phyloP scores from a whole-genome alignment of 164 flowering plant genomes.

The Aristolochia contorta region DNA sequence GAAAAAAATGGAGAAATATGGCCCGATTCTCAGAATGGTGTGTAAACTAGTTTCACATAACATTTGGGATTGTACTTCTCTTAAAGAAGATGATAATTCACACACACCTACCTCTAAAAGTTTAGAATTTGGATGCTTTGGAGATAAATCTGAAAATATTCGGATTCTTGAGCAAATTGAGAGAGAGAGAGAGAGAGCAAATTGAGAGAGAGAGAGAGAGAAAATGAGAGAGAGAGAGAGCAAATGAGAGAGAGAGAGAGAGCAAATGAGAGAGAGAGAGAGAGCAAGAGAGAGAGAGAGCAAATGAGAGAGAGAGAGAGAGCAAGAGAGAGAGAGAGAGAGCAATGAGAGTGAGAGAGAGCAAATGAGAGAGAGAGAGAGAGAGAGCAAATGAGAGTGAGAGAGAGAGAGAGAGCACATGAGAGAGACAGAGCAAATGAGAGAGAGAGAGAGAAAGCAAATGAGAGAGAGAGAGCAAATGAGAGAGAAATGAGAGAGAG shows the following conservation, averaged over 20 bases:
- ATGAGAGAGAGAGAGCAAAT: no score
- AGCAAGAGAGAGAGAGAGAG: background rate
- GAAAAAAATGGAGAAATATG: background rate
- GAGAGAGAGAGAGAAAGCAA: background rate
- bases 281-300: background rate
- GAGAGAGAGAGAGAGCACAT: background rate
- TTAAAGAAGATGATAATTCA: no score
- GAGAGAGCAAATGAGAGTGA: no score
- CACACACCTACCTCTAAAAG: no score
- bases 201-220: background rate
- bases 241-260: no score
- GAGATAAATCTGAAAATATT: no score
- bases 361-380: background rate
- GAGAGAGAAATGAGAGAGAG: slow-evolving; percentile 4
- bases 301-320: background rate
- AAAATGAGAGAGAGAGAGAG: background rate
- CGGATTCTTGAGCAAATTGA: no score
- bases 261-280: background rate
- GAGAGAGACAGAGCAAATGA: background rate
- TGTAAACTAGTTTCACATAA: no score
- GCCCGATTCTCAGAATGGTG: no score
- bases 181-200: background rate
- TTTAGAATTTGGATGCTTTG: no score
- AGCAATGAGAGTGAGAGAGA: no score
- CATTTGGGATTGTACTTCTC: no score